Evolutionary conservation across 164 flowering plant species (phyloP).

Genomic region (Liquidambar formosana): DNA sequence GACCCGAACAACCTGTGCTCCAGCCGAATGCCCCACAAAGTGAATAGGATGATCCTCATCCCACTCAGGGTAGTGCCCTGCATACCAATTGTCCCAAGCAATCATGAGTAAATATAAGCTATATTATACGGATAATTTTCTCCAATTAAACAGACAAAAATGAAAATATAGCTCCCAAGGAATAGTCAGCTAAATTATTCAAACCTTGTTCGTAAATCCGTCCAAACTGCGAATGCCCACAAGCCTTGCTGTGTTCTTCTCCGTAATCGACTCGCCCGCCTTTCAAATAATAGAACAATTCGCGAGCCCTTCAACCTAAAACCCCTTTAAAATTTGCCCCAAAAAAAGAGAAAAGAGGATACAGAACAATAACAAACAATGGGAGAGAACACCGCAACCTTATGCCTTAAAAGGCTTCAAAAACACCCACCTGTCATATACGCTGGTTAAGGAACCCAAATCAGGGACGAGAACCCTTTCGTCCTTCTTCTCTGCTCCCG

Average conservation of each 20-base stretch:
- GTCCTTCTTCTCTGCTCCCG: conserved; percentile 97
- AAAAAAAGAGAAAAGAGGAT: background rate
- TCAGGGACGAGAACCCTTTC: conserved; percentile 94
- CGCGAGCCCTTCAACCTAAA: conserved; percentile 77
- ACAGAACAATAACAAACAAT: conserved; percentile 1
- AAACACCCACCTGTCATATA: conserved; percentile 74
- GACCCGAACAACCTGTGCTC: conserved; percentile 91
- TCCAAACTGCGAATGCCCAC: conserved; percentile 86
- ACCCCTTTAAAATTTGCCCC: conserved; percentile 11
- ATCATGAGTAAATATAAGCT: background rate
- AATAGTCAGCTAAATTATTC: too few species aligned
- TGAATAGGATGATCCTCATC: conserved; percentile 96
- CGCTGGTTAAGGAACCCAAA: conserved; percentile 93
- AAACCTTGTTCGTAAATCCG: conserved; percentile 68
- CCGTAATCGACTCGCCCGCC: conserved; percentile 97
- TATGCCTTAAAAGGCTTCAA: background rate
- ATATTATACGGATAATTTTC: background rate
- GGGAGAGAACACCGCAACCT: background rate
- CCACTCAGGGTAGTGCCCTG: conserved; percentile 94
- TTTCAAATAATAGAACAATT: conserved; percentile 93
- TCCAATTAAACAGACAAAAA: background rate
- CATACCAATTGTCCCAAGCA: conserved; percentile 13
- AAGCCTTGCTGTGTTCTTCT: conserved; percentile 84
- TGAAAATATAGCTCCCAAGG: background rate
- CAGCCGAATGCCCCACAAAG: conserved; percentile 98